A percentile compares a stretch with the other conserved stretches of the same genome.
Evolutionary conservation across 176 grass and related monocot genomes (phyloP).

Genomic region (Cocos nucifera): DNA sequence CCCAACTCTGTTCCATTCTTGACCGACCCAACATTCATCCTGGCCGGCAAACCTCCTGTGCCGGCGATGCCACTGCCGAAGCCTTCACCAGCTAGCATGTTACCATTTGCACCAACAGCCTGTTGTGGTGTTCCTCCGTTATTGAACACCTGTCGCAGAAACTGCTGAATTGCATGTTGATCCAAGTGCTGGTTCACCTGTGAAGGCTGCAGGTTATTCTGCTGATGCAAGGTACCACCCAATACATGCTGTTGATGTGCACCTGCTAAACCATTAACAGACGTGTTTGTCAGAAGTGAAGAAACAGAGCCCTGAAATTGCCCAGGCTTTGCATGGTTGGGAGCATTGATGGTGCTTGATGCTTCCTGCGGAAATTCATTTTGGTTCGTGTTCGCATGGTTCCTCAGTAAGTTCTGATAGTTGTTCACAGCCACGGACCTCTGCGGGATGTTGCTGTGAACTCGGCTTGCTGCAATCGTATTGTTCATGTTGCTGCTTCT

Average conservation of each 20-base stretch:
- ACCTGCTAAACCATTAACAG: slow-evolving; percentile 13
- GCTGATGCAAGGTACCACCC: slow-evolving; percentile 26
- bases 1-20: neutral
- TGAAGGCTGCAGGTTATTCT: slow-evolving; percentile 32
- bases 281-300: slow-evolving; percentile 5
- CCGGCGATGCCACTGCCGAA: neutral
- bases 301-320: slow-evolving; percentile 33
- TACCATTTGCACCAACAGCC: neutral
- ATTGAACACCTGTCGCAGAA: slow-evolving; percentile 1
- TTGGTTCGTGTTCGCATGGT: slow-evolving; percentile 30
- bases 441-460: slow-evolving; percentile 26
- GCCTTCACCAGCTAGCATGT: neutral
- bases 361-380: slow-evolving; percentile 48
- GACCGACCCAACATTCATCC: neutral
- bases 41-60: neutral
- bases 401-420: slow-evolving; percentile 73
- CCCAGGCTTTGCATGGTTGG: slow-evolving; percentile 23
- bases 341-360: slow-evolving; percentile 25
- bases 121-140: neutral
- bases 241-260: slow-evolving; percentile 11
- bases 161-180: slow-evolving; percentile 32
- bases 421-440: slow-evolving; percentile 34
- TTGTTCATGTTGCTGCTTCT: slow-evolving; percentile 37
- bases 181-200: slow-evolving; percentile 41
- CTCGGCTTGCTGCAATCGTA: slow-evolving; percentile 14